Conservation (phyloP, 805 yeast genomes). For the Barnettozyma pratensis region DNA sequence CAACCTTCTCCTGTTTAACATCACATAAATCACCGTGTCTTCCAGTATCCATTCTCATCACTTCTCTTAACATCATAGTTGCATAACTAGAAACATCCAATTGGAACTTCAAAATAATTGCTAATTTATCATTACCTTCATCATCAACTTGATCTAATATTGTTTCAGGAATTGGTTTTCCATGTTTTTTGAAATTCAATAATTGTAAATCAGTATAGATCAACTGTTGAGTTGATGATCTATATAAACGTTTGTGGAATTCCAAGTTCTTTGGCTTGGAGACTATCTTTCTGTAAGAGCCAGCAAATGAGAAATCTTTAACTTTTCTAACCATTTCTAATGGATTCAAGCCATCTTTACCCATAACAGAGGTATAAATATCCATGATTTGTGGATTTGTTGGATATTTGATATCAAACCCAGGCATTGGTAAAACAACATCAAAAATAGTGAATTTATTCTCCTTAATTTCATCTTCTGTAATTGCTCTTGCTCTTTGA, state of each 20-base stretch:
- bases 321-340: constrained; percentile 77
- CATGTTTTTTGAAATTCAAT: constrained; percentile 28
- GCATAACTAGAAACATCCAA: constrained; percentile 90
- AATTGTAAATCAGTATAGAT: constrained; percentile 75
- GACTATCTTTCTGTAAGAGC: constrained; percentile 76
- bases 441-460: constrained; percentile 68
- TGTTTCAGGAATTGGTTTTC: constrained; percentile 23
- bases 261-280: constrained; percentile 61
- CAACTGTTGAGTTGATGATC: constrained; percentile 60
- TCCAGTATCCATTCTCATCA: constrained; percentile 72
- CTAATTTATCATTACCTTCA: constrained; percentile 41
- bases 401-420: constrained; percentile 88
- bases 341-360: constrained; percentile 77
- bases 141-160: not conserved
- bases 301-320: constrained; percentile 86
- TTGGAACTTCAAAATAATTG: constrained; percentile 70
- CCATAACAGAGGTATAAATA: constrained; percentile 70
- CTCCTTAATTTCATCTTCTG: constrained; percentile 61
- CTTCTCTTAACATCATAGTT: constrained; percentile 93
- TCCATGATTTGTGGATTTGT: constrained; percentile 52
- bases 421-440: constrained; percentile 94
- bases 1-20: constrained; percentile 23
- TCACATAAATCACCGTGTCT: constrained; percentile 45
- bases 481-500: constrained; percentile 67
- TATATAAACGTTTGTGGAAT: constrained; percentile 58